phyloP scores from a whole-genome alignment of 495 filamentous ascomycete genomes.

The Lepraria neglecta region DNA sequence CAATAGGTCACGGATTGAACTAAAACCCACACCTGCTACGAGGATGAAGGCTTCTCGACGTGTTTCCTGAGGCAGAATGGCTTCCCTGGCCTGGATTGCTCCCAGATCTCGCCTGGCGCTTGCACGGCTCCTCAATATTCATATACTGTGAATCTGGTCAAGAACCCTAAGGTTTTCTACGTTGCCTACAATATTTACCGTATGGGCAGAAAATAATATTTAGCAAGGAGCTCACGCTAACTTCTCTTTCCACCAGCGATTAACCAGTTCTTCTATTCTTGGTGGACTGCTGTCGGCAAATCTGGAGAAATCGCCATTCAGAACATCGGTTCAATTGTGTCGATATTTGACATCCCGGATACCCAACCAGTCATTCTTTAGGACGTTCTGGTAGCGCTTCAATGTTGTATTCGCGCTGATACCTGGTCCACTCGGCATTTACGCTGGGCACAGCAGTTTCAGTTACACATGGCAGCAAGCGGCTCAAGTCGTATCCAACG shows the following conservation, averaged over 20 bases:
- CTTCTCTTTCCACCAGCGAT: neutral
- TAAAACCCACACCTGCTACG: slow-evolving; percentile 9
- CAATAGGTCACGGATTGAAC: slow-evolving; percentile 12
- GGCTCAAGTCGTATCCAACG: slow-evolving; percentile 15
- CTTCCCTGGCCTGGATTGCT: slow-evolving; percentile 13
- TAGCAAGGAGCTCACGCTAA: neutral
- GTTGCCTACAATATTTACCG: slow-evolving; percentile 17
- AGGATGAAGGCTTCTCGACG: slow-evolving; percentile 18
- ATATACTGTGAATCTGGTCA: neutral
- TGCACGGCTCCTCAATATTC: slow-evolving; percentile 7
- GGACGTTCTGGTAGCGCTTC: slow-evolving; percentile 2
- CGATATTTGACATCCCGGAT: slow-evolving; percentile 1
- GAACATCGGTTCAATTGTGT: slow-evolving; percentile 14
- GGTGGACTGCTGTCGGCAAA: slow-evolving; percentile 14
- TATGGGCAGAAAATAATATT: neutral
- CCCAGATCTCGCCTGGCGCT: slow-evolving; percentile 11
- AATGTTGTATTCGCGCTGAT: slow-evolving; percentile 12
- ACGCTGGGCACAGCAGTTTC: slow-evolving; percentile 12
- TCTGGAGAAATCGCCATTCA: slow-evolving; percentile 13
- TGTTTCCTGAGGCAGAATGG: slow-evolving; percentile 18
- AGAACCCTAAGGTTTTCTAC: slow-evolving; percentile 8
- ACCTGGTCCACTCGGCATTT: slow-evolving; percentile 14
- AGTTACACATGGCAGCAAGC: slow-evolving; percentile 12
- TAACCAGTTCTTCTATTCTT: slow-evolving; percentile 18
- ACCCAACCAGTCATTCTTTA: neutral